A percentile compares a stretch with the other conserved stretches of the same genome.
phyloP scores from a whole-genome alignment of 2,329 filamentous ascomycete genomes.

The Sarocladium kiliense region DNA sequence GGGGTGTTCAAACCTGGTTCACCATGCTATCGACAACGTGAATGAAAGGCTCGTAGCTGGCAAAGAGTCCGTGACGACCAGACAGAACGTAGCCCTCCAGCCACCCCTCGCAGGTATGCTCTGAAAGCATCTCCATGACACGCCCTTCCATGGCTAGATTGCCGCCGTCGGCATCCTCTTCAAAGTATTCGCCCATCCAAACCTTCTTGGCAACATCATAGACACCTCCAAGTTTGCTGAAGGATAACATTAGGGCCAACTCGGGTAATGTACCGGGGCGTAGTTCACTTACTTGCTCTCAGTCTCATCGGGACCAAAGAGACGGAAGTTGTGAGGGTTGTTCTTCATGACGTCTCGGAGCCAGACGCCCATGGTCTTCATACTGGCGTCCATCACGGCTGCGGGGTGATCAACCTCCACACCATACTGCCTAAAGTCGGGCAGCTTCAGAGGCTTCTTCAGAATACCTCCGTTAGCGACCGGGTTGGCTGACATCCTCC shows the following conservation, averaged over 20 bases:
- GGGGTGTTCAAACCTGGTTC: conserved; percentile 46
- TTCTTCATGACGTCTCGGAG: conserved; percentile 61
- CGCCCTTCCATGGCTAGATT: conserved; percentile 64
- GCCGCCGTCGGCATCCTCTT: conserved; percentile 69
- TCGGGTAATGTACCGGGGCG: neutral
- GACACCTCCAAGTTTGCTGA: conserved; percentile 66
- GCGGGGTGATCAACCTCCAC: conserved; percentile 58
- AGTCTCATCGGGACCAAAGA: conserved; percentile 77
- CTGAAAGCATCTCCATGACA: conserved; percentile 81
- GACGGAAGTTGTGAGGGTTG: conserved; percentile 65
- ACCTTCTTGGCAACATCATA: conserved; percentile 74
- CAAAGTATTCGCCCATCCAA: conserved; percentile 74
- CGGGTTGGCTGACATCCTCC: conserved; percentile 73
- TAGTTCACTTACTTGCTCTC: conserved; percentile 43
- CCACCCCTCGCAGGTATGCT: conserved; percentile 77
- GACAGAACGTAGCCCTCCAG: conserved; percentile 73
- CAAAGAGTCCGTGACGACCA: conserved; percentile 70
- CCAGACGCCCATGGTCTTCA: conserved; percentile 64
- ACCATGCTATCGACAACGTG: conserved; percentile 84
- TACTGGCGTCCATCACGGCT: conserved; percentile 52
- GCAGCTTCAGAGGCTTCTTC: conserved; percentile 61
- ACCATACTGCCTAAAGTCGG: conserved; percentile 64
- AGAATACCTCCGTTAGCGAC: conserved; percentile 67
- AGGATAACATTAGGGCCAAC: neutral
- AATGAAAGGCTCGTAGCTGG: conserved; percentile 79